A percentile compares a stretch with the other conserved stretches of the same genome.
phyloP scores from a whole-genome alignment of 495 filamentous ascomycete genomes.

The Lentithecium fluviatile region DNA sequence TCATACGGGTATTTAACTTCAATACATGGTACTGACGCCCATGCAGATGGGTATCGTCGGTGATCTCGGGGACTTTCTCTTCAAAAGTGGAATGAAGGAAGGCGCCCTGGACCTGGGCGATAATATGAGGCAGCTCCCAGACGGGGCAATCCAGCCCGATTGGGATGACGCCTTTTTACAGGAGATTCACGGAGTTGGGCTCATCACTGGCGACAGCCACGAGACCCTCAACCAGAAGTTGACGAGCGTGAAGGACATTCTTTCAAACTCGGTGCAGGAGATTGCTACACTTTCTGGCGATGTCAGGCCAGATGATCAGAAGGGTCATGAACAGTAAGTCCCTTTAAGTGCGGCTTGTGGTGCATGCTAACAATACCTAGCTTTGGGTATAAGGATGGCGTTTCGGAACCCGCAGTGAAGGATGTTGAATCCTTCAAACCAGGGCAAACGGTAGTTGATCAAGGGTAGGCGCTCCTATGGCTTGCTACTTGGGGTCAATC shows the following conservation, averaged over 20 bases:
- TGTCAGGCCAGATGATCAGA: conserved; percentile 38
- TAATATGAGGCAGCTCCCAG: not conserved
- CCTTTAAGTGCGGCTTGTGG: not conserved
- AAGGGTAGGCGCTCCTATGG: not conserved
- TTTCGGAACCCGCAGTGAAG: conserved; percentile 38
- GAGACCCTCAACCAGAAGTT: conserved; percentile 29
- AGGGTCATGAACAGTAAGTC: conserved; percentile 45
- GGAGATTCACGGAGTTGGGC: conserved; percentile 41
- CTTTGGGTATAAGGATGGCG: conserved; percentile 43
- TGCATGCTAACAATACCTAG: conserved; percentile 32
- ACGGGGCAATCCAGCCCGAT: conserved; percentile 1
- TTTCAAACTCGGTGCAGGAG: conserved; percentile 37
- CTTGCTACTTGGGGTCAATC: not conserved
- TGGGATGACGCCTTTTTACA: conserved; percentile 37
- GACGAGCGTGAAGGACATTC: conserved; percentile 33
- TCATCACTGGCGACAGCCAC: conserved; percentile 36
- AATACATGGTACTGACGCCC: too few relatives aligned
- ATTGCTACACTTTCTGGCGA: conserved; percentile 37
- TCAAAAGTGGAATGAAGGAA: not conserved
- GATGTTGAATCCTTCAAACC: conserved; percentile 31
- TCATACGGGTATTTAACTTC: too few relatives aligned
- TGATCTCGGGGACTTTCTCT: not conserved
- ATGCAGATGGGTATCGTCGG: too few relatives aligned
- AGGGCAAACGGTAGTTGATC: too few relatives aligned
- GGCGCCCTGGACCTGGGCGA: not conserved